Evolutionary conservation across 129 eudicot species (phyloP), one percentile per base, ranked within the genome.

Genomic region (Flaveria bidentis): DNA sequence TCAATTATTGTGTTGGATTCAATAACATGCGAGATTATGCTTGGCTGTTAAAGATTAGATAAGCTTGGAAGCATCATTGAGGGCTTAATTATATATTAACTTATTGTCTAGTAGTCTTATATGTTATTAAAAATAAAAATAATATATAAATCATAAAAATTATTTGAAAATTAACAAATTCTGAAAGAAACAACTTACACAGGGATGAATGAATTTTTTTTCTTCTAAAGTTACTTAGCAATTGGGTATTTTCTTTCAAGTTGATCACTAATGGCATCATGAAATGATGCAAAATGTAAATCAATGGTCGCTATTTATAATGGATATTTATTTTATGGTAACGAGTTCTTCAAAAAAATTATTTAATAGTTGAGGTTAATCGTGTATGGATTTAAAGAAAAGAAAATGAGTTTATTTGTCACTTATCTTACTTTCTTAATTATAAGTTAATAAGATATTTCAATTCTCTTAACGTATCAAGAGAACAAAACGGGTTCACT

Each of bases 1-100:
- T 23, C 83, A 50, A 72, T 72, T 72, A 79, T 63, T 63, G 51
- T 62, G 30, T 62, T 71, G 69, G 66, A 71, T 63, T 72, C 15
- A 50, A 50, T 26, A 62, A 68, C 68, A 76, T 39, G 74, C 67
- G 23, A 77, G 75, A 67, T 77, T 68, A 69, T 69, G 81, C 81
- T 78, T 68, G 15, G 58, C 75, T 77, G 62, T 69, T 78, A 68
- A 66, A 52, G 73, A 60, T 36, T 76, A 9, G 74, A 76, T 53
- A 50, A 20, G 53, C 52, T 51, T 28, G 55, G 26, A 66, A 66
- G 39, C 39, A 76, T 65, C 41, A 39, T 18, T 49, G 56, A 14
- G 39, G 20, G 45, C 45, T 25, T 44, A 14, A 42, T 39, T 46
- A 60, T 60, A 45, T 28, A 30, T 7, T 44, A 9, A 42, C 17